Evolutionary conservation across 163 green algal genomes (phyloP).

Genomic region (Prototheca wickerhamii): DNA sequence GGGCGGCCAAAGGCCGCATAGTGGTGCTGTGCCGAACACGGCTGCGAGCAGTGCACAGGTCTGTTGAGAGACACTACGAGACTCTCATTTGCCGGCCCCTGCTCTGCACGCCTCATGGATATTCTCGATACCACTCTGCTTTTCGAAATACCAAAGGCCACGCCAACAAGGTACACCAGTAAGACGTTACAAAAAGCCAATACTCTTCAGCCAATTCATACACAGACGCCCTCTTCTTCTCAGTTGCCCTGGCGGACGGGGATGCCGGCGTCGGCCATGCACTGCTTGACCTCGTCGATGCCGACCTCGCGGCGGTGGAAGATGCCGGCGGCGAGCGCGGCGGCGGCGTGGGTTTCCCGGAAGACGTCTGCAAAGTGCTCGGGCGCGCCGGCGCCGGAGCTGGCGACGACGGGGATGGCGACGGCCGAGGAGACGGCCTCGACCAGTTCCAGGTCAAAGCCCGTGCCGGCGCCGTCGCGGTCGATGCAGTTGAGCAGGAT

Average conservation of each 20-base stretch:
- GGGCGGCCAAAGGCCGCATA: too few relatives aligned
- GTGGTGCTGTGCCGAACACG: too few relatives aligned
- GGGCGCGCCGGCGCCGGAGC: constrained; percentile 75
- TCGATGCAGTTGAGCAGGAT: constrained; percentile 99
- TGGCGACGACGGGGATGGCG: constrained; percentile 95
- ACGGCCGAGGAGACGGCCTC: constrained; percentile 76
- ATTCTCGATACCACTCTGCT: too few relatives aligned
- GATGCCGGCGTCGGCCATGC: constrained; percentile 69
- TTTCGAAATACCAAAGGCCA: too few relatives aligned
- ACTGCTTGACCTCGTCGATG: constrained; percentile 81
- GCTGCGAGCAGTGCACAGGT: too few relatives aligned
- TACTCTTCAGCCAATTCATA: too few relatives aligned
- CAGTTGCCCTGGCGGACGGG: constrained; percentile 44
- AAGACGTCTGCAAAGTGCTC: constrained; percentile 94
- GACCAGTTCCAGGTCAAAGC: constrained; percentile 90
- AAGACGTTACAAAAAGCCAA: too few relatives aligned
- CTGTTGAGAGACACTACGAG: too few relatives aligned
- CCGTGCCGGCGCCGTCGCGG: constrained; percentile 71
- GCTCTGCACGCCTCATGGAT: too few relatives aligned
- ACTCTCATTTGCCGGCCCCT: too few relatives aligned
- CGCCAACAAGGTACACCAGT: too few relatives aligned
- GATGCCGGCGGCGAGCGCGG: constrained; percentile 94
- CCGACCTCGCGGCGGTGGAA: constrained; percentile 90
- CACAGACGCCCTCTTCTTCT: too few relatives aligned
- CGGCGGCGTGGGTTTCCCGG: constrained; percentile 62